These are phyloP conservation scores for Alliaria petiolata DNA, from an alignment of 345 rosid species.

Conservation along the genomic window DNA sequence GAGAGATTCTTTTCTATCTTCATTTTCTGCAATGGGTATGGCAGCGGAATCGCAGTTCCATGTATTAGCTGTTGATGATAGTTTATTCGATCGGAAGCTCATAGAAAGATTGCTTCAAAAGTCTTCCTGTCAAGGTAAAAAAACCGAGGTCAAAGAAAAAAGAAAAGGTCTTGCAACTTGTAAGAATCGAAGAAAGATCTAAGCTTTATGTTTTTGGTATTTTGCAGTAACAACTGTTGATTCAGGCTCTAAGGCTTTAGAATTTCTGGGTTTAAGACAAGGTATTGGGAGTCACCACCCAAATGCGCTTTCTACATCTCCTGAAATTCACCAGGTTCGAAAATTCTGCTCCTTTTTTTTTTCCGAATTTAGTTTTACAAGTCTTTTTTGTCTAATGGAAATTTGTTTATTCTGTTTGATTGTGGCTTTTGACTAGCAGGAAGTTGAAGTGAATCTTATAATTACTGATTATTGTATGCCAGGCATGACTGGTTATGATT, in stretches of 20 bases:
- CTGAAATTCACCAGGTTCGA: slow-evolving; percentile 25
- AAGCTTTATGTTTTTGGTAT: slow-evolving; percentile 2
- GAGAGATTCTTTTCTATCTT: slow-evolving; percentile 20
- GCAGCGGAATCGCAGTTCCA: slow-evolving; percentile 67
- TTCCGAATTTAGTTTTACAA: background rate
- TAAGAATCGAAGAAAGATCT: slow-evolving; percentile 4
- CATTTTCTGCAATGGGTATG: slow-evolving; percentile 45
- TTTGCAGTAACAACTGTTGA: slow-evolving; percentile 83
- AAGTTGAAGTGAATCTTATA: slow-evolving; percentile 63
- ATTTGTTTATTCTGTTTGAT: slow-evolving; percentile 3
- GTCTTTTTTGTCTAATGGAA: background rate
- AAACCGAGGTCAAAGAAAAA: background rate
- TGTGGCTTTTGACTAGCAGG: slow-evolving; percentile 34
- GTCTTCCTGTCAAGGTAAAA: slow-evolving; percentile 86
- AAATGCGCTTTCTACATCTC: slow-evolving; percentile 32
- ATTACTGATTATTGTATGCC: slow-evolving; percentile 92
- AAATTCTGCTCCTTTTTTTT: background rate
- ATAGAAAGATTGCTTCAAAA: slow-evolving; percentile 87
- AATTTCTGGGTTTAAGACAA: slow-evolving; percentile 56
- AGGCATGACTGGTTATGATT: slow-evolving; percentile 85
- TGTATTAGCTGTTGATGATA: slow-evolving; percentile 95
- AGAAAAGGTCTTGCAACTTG: background rate
- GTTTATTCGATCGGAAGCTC: slow-evolving; percentile 71
- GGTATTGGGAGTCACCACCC: slow-evolving; percentile 2
- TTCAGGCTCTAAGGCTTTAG: slow-evolving; percentile 87